Conservation (phyloP, 768 basidiomycete genomes). For the Lactarius vividus region DNA sequence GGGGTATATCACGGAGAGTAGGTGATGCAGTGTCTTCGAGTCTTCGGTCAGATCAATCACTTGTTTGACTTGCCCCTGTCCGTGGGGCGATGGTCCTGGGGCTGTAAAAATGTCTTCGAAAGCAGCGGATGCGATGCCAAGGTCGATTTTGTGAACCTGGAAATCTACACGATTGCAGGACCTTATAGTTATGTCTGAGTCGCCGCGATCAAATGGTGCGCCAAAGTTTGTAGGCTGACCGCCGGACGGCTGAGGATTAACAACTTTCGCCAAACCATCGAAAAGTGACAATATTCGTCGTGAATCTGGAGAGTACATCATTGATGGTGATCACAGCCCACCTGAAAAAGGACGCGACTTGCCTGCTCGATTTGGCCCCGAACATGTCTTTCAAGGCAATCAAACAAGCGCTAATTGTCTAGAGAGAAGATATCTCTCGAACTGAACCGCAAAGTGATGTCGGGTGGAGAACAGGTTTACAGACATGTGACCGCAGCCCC, state of each 20-base stretch:
- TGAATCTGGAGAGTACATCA: neutral
- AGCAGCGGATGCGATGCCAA: constrained; percentile 56
- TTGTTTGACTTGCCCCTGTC: neutral
- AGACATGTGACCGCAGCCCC: too few species aligned
- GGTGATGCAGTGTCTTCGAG: constrained; percentile 10
- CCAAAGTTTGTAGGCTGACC: neutral
- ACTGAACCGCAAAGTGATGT: too few species aligned
- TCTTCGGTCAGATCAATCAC: constrained; percentile 1
- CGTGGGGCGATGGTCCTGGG: neutral
- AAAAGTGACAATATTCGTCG: neutral
- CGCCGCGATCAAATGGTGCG: constrained; percentile 17
- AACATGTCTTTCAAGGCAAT: constrained; percentile 2
- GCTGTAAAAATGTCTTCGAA: constrained; percentile 52
- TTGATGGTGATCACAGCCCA: neutral
- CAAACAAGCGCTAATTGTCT: constrained; percentile 1
- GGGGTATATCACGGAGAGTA: constrained; percentile 10
- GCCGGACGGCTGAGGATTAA: neutral
- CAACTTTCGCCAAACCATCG: neutral
- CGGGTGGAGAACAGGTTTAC: too few species aligned
- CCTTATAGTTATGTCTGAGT: constrained; percentile 49
- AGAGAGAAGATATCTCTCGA: too few species aligned
- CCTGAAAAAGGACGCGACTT: neutral
- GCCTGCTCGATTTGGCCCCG: neutral
- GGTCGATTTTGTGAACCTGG: constrained; percentile 51
- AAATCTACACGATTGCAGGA: constrained; percentile 53